A percentile compares a stretch with the other conserved stretches of the same genome.
Evolutionary conservation across 352 stramenopile species (phyloP).

Genomic region (Discostella stelligera): DNA sequence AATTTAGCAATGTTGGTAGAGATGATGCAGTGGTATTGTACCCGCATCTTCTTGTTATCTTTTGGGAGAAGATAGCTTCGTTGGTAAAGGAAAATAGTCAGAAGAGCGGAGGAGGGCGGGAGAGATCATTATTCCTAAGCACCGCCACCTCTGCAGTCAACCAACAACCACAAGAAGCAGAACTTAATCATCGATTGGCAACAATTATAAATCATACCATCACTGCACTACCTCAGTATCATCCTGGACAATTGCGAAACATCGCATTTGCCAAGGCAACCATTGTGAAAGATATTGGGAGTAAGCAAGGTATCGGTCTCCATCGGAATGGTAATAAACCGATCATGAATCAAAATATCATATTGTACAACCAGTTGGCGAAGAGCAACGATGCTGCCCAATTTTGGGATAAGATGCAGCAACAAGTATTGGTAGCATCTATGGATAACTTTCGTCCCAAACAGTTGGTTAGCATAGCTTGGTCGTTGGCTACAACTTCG

Average conservation of each 20-base stretch:
- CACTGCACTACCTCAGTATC: background rate
- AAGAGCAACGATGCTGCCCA: background rate
- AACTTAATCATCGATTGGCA: background rate
- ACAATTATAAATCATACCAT: constrained; percentile 4
- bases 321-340: background rate
- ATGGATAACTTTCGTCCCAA: constrained; percentile 14
- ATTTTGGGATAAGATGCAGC: constrained; percentile 5
- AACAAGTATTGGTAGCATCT: background rate
- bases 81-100: background rate
- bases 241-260: constrained; percentile 11
- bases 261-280: constrained; percentile 6
- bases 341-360: background rate
- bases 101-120: background rate
- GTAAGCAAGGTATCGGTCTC: background rate
- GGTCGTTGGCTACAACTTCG: constrained; percentile 17
- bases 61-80: background rate
- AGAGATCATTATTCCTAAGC: background rate
- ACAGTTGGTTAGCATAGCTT: constrained; percentile 26
- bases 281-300: constrained; percentile 1
- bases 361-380: background rate
- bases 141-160: background rate
- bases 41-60: background rate
- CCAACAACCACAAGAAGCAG: background rate
- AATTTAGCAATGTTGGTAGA: background rate
- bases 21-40: background rate